Conservation (phyloP, 148 eudicot species). For the Hydrangea macrophylla region DNA sequence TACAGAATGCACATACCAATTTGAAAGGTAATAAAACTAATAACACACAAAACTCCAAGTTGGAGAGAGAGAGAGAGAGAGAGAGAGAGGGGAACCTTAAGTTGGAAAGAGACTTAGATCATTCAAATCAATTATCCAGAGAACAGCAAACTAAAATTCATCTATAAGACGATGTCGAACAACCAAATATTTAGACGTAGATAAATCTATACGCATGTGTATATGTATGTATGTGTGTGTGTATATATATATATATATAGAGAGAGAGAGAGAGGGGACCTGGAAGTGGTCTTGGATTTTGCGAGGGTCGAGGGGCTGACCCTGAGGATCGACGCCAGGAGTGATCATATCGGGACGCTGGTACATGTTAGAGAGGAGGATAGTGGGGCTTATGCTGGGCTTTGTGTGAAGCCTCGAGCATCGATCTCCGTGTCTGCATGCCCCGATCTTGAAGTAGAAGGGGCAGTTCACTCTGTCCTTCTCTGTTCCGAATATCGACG, state of each 20-base stretch:
- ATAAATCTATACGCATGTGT: not conserved
- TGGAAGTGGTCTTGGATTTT: slow-evolving; percentile 75
- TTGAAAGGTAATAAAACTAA: not conserved
- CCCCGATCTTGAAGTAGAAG: slow-evolving; percentile 88
- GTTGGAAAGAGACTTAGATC: too few relatives aligned
- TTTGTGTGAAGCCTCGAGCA: slow-evolving; percentile 81
- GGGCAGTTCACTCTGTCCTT: slow-evolving; percentile 93
- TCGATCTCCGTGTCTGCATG: slow-evolving; percentile 79
- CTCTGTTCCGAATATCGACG: slow-evolving; percentile 88
- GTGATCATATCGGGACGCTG: slow-evolving; percentile 84
- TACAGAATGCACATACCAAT: too few relatives aligned
- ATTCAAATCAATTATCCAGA: too few relatives aligned
- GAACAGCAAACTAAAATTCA: too few relatives aligned
- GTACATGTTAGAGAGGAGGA: slow-evolving; percentile 75
- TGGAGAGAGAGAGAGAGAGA: too few relatives aligned
- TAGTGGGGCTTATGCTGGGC: slow-evolving; percentile 72
- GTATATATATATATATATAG: not conserved
- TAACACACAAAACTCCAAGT: not conserved
- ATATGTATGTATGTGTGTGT: not conserved
- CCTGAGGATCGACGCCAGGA: slow-evolving; percentile 84
- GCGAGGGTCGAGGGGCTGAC: slow-evolving; percentile 68
- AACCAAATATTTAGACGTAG: not conserved
- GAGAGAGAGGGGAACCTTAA: too few relatives aligned
- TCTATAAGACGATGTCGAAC: not conserved
- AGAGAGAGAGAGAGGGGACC: slow-evolving; percentile 22